phyloP scores from a whole-genome alignment of 116 monocot species.

The Dioscorea cayenensis region DNA sequence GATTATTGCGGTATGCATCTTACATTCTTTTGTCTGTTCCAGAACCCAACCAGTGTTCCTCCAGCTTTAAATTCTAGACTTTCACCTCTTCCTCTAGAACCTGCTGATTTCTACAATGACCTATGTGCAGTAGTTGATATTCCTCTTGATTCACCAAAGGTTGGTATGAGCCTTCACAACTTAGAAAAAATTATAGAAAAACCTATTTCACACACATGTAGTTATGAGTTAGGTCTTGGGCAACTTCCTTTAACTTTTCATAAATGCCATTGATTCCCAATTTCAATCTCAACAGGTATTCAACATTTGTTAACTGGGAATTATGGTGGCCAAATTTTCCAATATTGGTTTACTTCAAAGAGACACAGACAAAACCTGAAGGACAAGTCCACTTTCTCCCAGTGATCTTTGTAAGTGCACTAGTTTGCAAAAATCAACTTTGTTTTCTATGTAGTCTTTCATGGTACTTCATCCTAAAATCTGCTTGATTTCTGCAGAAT shows the following conservation, averaged over 20 bases:
- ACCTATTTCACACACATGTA: too few species aligned
- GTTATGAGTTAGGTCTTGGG: too few species aligned
- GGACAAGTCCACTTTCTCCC: constrained; percentile 98
- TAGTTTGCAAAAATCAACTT: neutral
- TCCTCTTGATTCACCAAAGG: constrained; percentile 75
- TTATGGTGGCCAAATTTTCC: constrained; percentile 98
- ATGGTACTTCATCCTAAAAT: neutral
- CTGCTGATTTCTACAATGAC: constrained; percentile 94
- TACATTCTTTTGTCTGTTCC: constrained; percentile 9
- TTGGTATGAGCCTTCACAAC: constrained; percentile 14
- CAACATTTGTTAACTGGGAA: constrained; percentile 97
- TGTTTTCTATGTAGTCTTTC: neutral
- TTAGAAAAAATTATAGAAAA: neutral
- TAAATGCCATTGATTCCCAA: neutral
- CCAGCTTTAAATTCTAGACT: constrained; percentile 75
- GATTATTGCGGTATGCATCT: neutral
- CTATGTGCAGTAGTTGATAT: constrained; percentile 69
- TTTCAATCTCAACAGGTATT: constrained; percentile 42
- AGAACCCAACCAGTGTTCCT: constrained; percentile 71
- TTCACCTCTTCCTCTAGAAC: constrained; percentile 92
- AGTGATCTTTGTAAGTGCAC: constrained; percentile 73
- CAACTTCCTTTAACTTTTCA: too few species aligned
- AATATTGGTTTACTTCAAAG: constrained; percentile 92
- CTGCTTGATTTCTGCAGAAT: constrained; percentile 40
- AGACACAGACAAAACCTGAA: constrained; percentile 91